phyloP scores from a whole-genome alignment of 176 grass and related monocot species.

The Oryza glaberrima region DNA sequence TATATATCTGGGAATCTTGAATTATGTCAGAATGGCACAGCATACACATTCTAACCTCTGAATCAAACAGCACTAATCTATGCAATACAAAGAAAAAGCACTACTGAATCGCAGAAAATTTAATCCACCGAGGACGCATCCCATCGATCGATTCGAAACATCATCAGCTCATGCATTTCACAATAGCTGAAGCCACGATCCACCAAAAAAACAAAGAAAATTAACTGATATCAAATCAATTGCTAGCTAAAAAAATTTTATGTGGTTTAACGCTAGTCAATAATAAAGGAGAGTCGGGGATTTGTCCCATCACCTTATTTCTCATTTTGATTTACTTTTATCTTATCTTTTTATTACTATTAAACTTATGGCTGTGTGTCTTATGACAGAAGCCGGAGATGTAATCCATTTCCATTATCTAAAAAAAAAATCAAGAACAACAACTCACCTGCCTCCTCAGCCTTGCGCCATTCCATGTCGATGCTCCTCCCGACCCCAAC shows the following conservation, averaged over 20 bases:
- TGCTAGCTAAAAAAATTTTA: too few species aligned
- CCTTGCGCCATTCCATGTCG: slow-evolving; percentile 65
- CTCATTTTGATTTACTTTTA: too few species aligned
- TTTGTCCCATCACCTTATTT: too few species aligned
- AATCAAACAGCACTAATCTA: slow-evolving; percentile 1
- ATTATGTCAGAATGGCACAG: slow-evolving; percentile 5
- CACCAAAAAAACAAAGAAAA: too few species aligned
- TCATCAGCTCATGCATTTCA: background rate
- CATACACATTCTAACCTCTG: slow-evolving; percentile 4
- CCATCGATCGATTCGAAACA: background rate
- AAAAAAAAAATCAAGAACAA: slow-evolving; percentile 4
- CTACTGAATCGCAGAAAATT: background rate
- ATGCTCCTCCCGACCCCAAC: slow-evolving; percentile 33
- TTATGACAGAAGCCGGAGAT: too few species aligned
- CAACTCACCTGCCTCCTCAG: slow-evolving; percentile 65
- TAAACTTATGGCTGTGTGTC: too few species aligned
- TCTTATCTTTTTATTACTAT: too few species aligned
- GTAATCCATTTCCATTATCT: too few species aligned
- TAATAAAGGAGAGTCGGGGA: too few species aligned
- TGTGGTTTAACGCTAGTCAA: too few species aligned
- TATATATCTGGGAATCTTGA: background rate
- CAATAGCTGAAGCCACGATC: background rate
- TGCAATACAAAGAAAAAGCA: slow-evolving; percentile 1
- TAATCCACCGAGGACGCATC: background rate
- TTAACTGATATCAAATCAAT: background rate